Evolutionary conservation across 257 asterid species (phyloP), one percentile per base, ranked within the genome.

Genomic region (Nicotiana tabacum): DNA sequence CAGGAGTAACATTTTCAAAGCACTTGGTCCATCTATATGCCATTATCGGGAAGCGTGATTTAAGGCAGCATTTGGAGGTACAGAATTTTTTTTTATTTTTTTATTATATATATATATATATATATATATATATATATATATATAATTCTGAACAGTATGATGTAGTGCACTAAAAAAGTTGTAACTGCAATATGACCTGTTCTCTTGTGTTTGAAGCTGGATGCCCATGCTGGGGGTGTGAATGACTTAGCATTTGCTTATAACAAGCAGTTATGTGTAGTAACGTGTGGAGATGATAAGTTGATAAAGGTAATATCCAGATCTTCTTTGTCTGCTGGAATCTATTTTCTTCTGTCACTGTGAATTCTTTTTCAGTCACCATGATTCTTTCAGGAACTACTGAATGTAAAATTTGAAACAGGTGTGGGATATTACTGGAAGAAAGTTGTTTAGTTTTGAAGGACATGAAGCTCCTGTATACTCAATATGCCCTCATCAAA

Each of bases 401-500:
- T 92, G 57, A 93, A 62, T 78, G 77, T 56, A 84, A 77, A 51
- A 74, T 84, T 68, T 90, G 91, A 78, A 85, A 89, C 92, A 94
- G 99, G 99, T 94, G 32, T 96, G 99, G 99, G 99, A 96, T 92
- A 81, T 93, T 85, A 91, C 87, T 5, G 99, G 99, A 72, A 88
- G 97, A 80, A 94, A 87, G 87, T 90, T 94, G 61, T 96, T 92
- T 86, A 92, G 88, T 90, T 96, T 96, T 86, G 99, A 96, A 88
- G 99, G 99, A 32, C 99, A 96, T 84, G 99, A 93, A 83, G 94
- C 99, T 81, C 98, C 98, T 60, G 99, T 96, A 80, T 96, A 91
- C 88, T 96, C 99, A 81, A 85, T 96, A 70, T 96, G 98, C 84
- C 98, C 98, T 83, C 99, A 94, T 88, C 97, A 96, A 89, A 96